Base-by-base conservation (phyloP, 257 asterid species). In the Prunella vulgaris region DNA sequence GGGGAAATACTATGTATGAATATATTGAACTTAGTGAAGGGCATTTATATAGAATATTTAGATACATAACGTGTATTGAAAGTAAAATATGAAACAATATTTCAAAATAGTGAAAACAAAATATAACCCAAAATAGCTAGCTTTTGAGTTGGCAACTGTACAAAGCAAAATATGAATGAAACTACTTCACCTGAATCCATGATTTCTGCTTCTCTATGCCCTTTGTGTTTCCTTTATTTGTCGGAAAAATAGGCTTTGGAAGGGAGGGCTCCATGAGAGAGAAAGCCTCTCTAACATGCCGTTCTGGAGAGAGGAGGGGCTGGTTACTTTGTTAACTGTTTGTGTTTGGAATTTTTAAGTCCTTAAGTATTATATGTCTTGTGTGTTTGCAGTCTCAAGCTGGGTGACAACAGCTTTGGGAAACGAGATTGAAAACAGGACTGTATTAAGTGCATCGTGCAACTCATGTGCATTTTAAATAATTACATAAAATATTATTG, bases 111-210 rank as follows among this genome's bases (percentile, higher is more conserved):
- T 13, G 52, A 44, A 44, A 44, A 13, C 1, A 8, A 5, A 15
- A n/a, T n/a, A 15, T 46, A 46, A 46, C 53, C 20, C 32, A 37
- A 20, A 20, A 38, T 25, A 75, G 44, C 32, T 32, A 75, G 44
- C 77, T 72, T 81, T 78, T 74, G 62, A 67, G 74, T 33, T 75
- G 83, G 68, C 74, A 72, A 69, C 24, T 25, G 12, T 46, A 30
- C 2, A 56, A 75, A 78, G 64, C 18, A 40, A 71, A 27, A 42
- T 22, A 24, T 62, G 51, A 67, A 49, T 22, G 60, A 68, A 74
- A 58, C 66, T 69, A 70, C 74, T 71, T 71, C 71, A 68, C 74
- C 74, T 74, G 71, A 61, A 68, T 8, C 67, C 70, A 82, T 69
- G 64, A 51, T 70, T 64, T 73, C 73, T 5, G 30, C 0, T 52